These are phyloP conservation scores for Mortierella sp. DNA, from an alignment of 371 early-diverging fungal genomes.

Conservation along the genomic window DNA sequence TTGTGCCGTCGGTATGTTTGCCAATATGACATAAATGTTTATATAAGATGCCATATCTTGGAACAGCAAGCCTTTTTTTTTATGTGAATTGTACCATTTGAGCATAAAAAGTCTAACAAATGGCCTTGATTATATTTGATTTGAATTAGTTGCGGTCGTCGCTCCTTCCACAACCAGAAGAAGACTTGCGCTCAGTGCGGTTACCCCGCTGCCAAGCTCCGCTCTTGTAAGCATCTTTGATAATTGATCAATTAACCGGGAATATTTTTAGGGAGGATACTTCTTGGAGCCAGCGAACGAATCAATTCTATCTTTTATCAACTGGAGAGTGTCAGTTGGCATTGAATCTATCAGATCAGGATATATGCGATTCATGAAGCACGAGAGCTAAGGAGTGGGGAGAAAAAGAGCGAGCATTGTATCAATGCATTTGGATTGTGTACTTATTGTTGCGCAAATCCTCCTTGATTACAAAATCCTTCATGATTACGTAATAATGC, in stretches of 20 bases:
- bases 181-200: constrained; percentile 99
- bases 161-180: constrained; percentile 99
- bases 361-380: neutral
- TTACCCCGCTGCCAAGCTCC: constrained; percentile 98
- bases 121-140: neutral
- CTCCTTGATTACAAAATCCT: too few species aligned
- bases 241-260: neutral
- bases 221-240: constrained; percentile 82
- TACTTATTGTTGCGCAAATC: neutral
- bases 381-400: neutral
- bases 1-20: constrained; percentile 91
- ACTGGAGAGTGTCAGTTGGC: neutral
- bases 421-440: neutral
- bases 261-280: neutral
- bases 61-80: neutral
- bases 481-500: too few species aligned
- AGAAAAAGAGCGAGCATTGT: neutral
- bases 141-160: constrained; percentile 86
- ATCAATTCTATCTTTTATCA: too few species aligned
- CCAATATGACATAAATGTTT: neutral
- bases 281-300: neutral
- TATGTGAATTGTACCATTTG: neutral
- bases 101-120: neutral
- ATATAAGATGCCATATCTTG: too few species aligned
- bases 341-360: neutral